phyloP scores from a whole-genome alignment of 495 filamentous ascomycete genomes.

The Cladorrhinum samala region DNA sequence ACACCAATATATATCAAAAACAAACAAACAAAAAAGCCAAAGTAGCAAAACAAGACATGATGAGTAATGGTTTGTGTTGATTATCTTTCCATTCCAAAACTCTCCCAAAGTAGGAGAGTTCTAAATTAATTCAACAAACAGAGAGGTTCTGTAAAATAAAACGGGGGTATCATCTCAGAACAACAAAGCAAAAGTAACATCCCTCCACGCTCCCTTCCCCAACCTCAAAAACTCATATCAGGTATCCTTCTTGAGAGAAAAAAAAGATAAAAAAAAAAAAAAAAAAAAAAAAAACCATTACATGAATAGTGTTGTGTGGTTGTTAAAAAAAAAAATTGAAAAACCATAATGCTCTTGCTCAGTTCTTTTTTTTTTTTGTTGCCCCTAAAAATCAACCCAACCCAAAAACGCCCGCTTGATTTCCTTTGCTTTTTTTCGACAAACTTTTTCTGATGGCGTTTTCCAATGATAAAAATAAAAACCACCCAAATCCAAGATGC shows the following conservation, averaged over 20 bases:
- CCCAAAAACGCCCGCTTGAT: slow-evolving; percentile 6
- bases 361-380: no score
- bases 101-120: no score
- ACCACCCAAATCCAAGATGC: neutral
- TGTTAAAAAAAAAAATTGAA: no score
- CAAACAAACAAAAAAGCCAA: no score
- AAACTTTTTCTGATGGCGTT: neutral
- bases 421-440: neutral
- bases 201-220: neutral
- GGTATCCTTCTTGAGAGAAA: no score
- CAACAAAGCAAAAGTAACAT: neutral
- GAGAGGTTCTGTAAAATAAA: neutral
- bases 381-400: neutral
- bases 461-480: neutral
- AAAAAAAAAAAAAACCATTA: neutral
- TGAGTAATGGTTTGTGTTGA: no score
- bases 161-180: neutral
- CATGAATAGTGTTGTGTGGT: no score
- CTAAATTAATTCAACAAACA: no score
- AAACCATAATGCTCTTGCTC: no score
- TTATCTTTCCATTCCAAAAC: no score
- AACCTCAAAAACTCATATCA: neutral
- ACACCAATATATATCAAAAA: no score
- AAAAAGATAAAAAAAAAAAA: neutral
- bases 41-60: no score